These are phyloP conservation scores for Pouteria glomerata DNA, from an alignment of 148 eudicot genomes.

Conservation along the genomic window DNA sequence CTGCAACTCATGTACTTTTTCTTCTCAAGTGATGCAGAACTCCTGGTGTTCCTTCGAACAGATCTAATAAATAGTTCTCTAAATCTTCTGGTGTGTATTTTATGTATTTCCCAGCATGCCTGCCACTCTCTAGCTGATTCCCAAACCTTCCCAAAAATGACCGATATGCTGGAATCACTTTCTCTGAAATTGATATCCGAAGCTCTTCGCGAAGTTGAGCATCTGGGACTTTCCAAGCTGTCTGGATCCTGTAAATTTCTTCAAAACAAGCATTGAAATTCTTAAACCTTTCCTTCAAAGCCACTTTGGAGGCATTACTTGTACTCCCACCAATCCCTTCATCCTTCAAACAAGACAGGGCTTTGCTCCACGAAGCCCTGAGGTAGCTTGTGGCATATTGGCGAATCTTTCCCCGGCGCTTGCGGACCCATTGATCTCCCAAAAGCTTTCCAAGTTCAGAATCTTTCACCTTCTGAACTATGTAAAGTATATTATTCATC, in stretches of 20 bases:
- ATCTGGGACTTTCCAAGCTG: slow-evolving; percentile 92
- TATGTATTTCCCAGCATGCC: slow-evolving; percentile 78
- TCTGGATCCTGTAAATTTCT: slow-evolving; percentile 76
- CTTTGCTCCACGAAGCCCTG: slow-evolving; percentile 82
- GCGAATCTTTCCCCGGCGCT: slow-evolving; percentile 66
- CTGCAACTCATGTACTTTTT: slow-evolving; percentile 47
- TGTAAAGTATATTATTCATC: slow-evolving; percentile 84
- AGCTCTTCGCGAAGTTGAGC: slow-evolving; percentile 88
- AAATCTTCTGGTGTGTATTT: slow-evolving; percentile 85
- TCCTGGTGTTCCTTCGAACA: slow-evolving; percentile 80
- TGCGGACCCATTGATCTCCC: slow-evolving; percentile 88
- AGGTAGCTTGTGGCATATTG: slow-evolving; percentile 73
- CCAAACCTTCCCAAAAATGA: slow-evolving; percentile 87
- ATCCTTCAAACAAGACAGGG: slow-evolving; percentile 68
- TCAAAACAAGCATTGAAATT: slow-evolving; percentile 83
- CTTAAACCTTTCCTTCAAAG: slow-evolving; percentile 83
- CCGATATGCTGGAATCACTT: slow-evolving; percentile 78
- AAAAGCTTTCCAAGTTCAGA: slow-evolving; percentile 75
- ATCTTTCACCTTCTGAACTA: slow-evolving; percentile 83
- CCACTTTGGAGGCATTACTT: slow-evolving; percentile 60
- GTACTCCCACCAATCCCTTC: slow-evolving; percentile 79
- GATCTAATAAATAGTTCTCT: slow-evolving; percentile 71
- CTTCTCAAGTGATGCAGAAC: slow-evolving; percentile 72
- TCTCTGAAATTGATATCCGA: slow-evolving; percentile 84
- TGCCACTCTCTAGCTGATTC: slow-evolving; percentile 67